Evolutionary conservation across 1,284 basidiomycete species (phyloP).

Genomic region (Sphagnurus paluster): DNA sequence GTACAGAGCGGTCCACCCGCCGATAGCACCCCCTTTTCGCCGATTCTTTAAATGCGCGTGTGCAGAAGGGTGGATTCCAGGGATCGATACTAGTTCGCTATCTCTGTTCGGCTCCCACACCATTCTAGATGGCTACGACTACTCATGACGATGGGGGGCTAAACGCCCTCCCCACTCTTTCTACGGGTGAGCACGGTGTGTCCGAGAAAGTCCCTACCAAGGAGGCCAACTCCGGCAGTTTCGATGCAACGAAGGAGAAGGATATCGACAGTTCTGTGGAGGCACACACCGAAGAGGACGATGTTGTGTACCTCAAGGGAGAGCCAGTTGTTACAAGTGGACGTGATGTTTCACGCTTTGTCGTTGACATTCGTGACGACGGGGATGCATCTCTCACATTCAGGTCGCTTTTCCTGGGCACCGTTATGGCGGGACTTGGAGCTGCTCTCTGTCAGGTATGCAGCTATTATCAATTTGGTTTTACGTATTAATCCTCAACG

Average conservation of each 20-base stretch:
- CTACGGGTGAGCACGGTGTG: too few relatives aligned
- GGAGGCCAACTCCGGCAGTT: slow-evolving; percentile 16
- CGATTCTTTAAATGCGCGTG: neutral
- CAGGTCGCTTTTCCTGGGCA: slow-evolving; percentile 56
- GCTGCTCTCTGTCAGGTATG: slow-evolving; percentile 50
- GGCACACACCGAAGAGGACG: slow-evolving; percentile 27
- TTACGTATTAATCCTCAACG: slow-evolving; percentile 1
- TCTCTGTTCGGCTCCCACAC: slow-evolving; percentile 3
- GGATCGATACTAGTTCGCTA: neutral
- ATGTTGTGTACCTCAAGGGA: slow-evolving; percentile 43
- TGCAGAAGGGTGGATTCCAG: neutral
- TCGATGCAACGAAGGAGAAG: slow-evolving; percentile 33
- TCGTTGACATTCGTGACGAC: slow-evolving; percentile 63
- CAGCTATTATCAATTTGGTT: slow-evolving; percentile 7
- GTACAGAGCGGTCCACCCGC: too few relatives aligned
- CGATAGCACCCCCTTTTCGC: neutral
- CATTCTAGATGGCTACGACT: slow-evolving; percentile 9
- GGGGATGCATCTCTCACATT: slow-evolving; percentile 59
- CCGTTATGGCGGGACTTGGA: slow-evolving; percentile 54
- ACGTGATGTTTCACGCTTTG: slow-evolving; percentile 57
- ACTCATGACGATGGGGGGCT: slow-evolving; percentile 9
- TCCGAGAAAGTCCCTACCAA: slow-evolving; percentile 13
- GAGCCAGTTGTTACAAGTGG: slow-evolving; percentile 56
- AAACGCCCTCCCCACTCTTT: slow-evolving; percentile 4
- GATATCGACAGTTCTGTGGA: slow-evolving; percentile 18